Percentiles rank a stretch among this genome's conserved stretches.
phyloP scores from a whole-genome alignment of 192 early-diverging fungal species.

The Coemansia biformis region DNA sequence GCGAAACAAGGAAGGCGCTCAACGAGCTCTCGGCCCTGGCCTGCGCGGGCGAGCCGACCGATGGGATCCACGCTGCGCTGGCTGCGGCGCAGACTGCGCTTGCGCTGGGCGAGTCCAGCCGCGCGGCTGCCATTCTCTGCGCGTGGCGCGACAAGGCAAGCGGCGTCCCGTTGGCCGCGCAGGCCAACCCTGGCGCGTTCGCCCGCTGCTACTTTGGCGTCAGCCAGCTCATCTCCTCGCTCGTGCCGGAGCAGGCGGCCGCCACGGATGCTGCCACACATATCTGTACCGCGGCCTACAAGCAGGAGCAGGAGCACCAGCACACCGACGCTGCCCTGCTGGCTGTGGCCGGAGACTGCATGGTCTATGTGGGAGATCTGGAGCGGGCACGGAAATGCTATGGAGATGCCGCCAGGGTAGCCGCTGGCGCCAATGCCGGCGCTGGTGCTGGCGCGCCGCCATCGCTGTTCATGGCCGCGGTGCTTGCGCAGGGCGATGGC shows the following conservation, averaged over 20 bases:
- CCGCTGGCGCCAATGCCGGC: not conserved
- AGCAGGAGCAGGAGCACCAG: not conserved
- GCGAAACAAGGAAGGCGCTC: conserved; percentile 15
- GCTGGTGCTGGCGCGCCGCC: not conserved
- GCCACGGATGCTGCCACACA: conserved; percentile 18
- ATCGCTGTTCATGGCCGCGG: conserved; percentile 14
- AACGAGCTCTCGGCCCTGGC: conserved; percentile 24
- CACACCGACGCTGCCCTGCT: conserved; percentile 8
- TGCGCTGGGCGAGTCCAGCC: conserved; percentile 16
- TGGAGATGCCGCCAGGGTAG: conserved; percentile 5
- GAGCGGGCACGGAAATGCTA: conserved; percentile 16
- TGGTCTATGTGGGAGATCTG: conserved; percentile 22
- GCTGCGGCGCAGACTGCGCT: conserved; percentile 36
- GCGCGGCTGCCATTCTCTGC: conserved; percentile 12
- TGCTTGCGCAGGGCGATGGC: conserved; percentile 8
- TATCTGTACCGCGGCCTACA: conserved; percentile 5
- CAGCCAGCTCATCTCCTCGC: conserved; percentile 16
- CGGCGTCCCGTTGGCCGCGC: conserved; percentile 5
- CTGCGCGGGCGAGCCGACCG: conserved; percentile 5
- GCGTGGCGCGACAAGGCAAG: conserved; percentile 28
- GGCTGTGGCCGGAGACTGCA: conserved; percentile 28
- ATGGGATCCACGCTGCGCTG: conserved; percentile 12
- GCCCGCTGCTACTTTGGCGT: conserved; percentile 38
- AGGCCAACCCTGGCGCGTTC: conserved; percentile 14
- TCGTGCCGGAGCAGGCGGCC: conserved; percentile 2